These are phyloP conservation scores for Xylona heveae DNA, from an alignment of 495 filamentous ascomycete genomes.

Conservation along the genomic window DNA sequence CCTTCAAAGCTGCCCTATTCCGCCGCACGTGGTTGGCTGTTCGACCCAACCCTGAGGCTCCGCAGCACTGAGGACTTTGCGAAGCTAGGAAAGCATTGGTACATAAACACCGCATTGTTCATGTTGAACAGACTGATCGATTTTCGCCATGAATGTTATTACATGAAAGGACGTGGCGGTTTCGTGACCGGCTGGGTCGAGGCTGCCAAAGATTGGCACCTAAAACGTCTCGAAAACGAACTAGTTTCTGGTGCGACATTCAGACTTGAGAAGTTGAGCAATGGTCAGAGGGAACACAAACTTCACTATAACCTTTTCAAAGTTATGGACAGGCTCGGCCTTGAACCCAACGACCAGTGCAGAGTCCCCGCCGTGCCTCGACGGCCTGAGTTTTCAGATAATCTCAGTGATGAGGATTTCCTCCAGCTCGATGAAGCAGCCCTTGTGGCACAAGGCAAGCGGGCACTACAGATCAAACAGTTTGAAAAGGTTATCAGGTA, in stretches of 20 bases:
- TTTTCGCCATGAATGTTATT: background rate
- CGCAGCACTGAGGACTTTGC: background rate
- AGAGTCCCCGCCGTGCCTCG: background rate
- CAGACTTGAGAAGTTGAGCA: no score
- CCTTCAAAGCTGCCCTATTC: background rate
- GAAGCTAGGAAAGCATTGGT: background rate
- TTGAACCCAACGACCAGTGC: background rate
- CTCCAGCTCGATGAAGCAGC: background rate
- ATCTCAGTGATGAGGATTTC: background rate
- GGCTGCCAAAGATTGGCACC: slow-evolving; percentile 1
- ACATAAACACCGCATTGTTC: background rate
- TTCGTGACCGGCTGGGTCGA: background rate
- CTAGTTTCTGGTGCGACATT: no score
- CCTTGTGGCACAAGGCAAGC: background rate
- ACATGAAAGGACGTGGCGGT: background rate
- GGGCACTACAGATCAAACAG: background rate
- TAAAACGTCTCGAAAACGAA: background rate
- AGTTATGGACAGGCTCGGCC: no score
- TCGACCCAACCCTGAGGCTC: background rate
- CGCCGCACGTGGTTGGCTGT: background rate
- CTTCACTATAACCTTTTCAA: no score
- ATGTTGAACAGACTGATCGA: slow-evolving; percentile 2
- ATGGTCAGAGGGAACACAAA: no score
- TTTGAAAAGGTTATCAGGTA: slow-evolving; percentile 1
- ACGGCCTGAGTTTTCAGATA: background rate